These are phyloP conservation scores for Pseudevernia furfuracea DNA, from an alignment of 495 filamentous ascomycete species.

Conservation along the genomic window DNA sequence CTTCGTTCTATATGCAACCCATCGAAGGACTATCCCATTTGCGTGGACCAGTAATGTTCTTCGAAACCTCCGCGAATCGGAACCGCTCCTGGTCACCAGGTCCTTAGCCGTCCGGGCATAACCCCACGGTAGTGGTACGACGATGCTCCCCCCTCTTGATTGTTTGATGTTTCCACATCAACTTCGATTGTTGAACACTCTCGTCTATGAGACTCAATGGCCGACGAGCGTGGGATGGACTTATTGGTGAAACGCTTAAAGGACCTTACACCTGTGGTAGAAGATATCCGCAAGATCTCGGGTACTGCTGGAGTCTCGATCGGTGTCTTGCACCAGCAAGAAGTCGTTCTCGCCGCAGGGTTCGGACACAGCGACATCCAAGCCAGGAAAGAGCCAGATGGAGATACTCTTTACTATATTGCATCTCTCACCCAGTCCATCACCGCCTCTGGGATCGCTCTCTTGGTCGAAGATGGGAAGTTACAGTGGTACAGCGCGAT, in stretches of 20 bases:
- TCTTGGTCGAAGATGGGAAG: constrained; percentile 30
- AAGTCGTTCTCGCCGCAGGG: constrained; percentile 22
- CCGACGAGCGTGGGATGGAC: too few species aligned
- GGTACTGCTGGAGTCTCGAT: constrained; percentile 26
- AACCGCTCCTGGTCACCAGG: too few species aligned
- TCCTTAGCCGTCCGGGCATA: too few species aligned
- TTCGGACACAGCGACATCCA: constrained; percentile 27
- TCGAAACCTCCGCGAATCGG: background rate
- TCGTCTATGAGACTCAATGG: too few species aligned
- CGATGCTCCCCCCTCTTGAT: too few species aligned
- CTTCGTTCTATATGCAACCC: too few species aligned
- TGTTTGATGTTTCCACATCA: too few species aligned
- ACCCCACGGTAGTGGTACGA: too few species aligned
- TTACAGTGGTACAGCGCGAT: constrained; percentile 26
- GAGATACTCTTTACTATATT: constrained; percentile 34
- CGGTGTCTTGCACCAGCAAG: constrained; percentile 26
- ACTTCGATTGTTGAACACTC: too few species aligned
- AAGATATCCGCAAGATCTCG: constrained; percentile 20
- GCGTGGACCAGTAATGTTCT: background rate
- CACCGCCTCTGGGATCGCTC: constrained; percentile 30
- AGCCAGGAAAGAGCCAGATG: constrained; percentile 13
- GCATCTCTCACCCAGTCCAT: constrained; percentile 37
- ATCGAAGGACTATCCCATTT: background rate
- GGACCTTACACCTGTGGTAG: background rate
- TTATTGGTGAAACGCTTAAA: background rate